Base-by-base conservation (phyloP, 306 rosid genomes). In the Malus asiatica region DNA sequence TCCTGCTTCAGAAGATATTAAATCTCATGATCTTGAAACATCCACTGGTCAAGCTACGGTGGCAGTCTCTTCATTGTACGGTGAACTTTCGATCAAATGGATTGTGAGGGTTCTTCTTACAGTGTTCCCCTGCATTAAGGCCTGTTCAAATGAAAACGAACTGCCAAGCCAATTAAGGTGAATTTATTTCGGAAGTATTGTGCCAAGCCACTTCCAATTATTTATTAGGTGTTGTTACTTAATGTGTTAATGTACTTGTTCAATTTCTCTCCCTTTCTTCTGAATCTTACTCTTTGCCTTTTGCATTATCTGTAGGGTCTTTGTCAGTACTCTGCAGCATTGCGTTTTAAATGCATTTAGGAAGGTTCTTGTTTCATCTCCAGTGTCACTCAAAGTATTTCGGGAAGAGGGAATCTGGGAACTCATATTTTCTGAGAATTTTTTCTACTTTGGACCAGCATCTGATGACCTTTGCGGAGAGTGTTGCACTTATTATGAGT, bases 371-470 rank as follows among this genome's bases (percentile, higher is more conserved):
- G 86, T 86, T 79, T 80, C 93, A 58, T 87, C 86, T 71, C 92
- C 99, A 18, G 67, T 5, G 69, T 82, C 88, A 32, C 86, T 92
- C 83, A 87, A 90, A 80, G 65, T 86, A 83, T 89, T 95, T 69
- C 89, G 87, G 14, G 89, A 82, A 77, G 97, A 92, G 89, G 93
- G 96, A 84, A 83, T 92, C 79, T 95, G 97, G 96, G 96, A 92
- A 82, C 97, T 95, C 75, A 74, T 95, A 68, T 92, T 95, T 84
- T 95, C 99, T 19, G 97, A 95, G 70, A 87, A 84, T 69, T 88
- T 95, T 88, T 95, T 92, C 86, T 89, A 92, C 73, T 95, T 86
- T 72, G 89, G 84, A 79, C 79, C 85, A 57, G 73, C 90, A 77
- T 81, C 84, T 14, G 92, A 87, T 74, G 89, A 84, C 62, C 58